Percentiles rank a stretch among this genome's conserved stretches.
Evolutionary conservation across 805 yeast genomes (phyloP).

Genomic region (Candida anglica): DNA sequence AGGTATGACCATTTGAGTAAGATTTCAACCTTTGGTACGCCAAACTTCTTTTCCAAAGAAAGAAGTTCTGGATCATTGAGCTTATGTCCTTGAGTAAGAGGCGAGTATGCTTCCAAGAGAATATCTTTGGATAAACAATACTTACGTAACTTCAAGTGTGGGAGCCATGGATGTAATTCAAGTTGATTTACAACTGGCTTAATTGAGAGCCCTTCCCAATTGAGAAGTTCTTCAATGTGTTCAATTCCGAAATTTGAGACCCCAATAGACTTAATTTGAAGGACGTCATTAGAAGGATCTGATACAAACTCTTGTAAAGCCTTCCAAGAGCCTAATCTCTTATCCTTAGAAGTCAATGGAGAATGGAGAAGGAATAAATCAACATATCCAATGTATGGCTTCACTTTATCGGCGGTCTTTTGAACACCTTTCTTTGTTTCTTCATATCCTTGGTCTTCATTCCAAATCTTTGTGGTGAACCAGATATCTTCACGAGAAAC

Average conservation of each 20-base stretch:
- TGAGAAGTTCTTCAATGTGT: conserved; percentile 58
- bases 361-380: conserved; percentile 47
- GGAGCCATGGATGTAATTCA: conserved; percentile 83
- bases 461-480: conserved; percentile 33
- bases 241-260: conserved; percentile 68
- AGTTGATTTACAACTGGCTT: conserved; percentile 72
- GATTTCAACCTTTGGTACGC: conserved; percentile 56
- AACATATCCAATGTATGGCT: conserved; percentile 29
- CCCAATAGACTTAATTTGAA: conserved; percentile 64
- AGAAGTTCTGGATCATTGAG: conserved; percentile 51
- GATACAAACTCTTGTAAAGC: conserved; percentile 70
- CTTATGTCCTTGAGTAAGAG: conserved; percentile 69
- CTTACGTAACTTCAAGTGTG: conserved; percentile 58
- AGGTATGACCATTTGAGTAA: conserved; percentile 70
- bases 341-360: conserved; percentile 37
- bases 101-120: conserved; percentile 73
- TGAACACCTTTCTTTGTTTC: conserved; percentile 25
- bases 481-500: conserved; percentile 29
- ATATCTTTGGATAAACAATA: conserved; percentile 55
- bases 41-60: conserved; percentile 45
- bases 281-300: conserved; percentile 36
- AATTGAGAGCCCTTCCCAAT: conserved; percentile 46
- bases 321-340: conserved; percentile 61
- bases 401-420: conserved; percentile 26
- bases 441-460: conserved; percentile 32